phyloP scores from a whole-genome alignment of 139 green algal species.

The Chlorella sp. region DNA sequence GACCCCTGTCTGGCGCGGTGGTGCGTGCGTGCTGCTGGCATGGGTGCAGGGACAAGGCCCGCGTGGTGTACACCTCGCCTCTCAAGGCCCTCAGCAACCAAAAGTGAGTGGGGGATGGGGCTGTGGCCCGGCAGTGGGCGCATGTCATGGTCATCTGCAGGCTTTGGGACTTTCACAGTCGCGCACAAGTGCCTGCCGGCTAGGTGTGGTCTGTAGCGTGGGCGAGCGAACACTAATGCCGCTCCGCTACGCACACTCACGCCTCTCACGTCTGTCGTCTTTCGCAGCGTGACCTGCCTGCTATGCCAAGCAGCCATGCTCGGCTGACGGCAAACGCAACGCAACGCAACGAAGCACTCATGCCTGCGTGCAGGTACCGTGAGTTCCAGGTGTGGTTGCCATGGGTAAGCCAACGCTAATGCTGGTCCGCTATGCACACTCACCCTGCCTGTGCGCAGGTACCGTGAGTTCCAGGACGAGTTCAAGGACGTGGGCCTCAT shows the following conservation, averaged over 20 bases:
- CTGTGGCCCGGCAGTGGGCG: not conserved
- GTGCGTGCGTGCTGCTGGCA: not conserved
- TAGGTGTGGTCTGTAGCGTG: too few species aligned
- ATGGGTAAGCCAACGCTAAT: too few species aligned
- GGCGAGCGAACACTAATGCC: too few species aligned
- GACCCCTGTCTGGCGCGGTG: not conserved
- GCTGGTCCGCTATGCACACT: too few species aligned
- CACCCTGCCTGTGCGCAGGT: too few species aligned
- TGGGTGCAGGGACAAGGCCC: conserved; percentile 43
- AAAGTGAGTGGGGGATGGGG: conserved; percentile 13
- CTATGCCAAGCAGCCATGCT: too few species aligned
- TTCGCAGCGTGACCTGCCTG: not conserved
- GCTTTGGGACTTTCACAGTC: too few species aligned
- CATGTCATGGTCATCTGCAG: not conserved
- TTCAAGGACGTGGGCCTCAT: conserved; percentile 77
- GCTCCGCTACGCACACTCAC: not conserved
- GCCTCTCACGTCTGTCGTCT: not conserved
- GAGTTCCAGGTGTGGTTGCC: conserved; percentile 46
- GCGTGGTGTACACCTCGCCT: conserved; percentile 92
- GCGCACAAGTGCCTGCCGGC: too few species aligned
- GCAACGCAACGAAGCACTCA: not conserved
- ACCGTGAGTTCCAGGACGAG: conserved; percentile 42
- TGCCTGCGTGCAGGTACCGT: conserved; percentile 41
- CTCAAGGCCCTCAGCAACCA: conserved; percentile 97
- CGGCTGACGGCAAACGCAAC: too few species aligned